Evolutionary conservation across 371 early-diverging fungal genomes (phyloP), one percentile per base, ranked within the genome.

Genomic region (Mucor plumbeus): DNA sequence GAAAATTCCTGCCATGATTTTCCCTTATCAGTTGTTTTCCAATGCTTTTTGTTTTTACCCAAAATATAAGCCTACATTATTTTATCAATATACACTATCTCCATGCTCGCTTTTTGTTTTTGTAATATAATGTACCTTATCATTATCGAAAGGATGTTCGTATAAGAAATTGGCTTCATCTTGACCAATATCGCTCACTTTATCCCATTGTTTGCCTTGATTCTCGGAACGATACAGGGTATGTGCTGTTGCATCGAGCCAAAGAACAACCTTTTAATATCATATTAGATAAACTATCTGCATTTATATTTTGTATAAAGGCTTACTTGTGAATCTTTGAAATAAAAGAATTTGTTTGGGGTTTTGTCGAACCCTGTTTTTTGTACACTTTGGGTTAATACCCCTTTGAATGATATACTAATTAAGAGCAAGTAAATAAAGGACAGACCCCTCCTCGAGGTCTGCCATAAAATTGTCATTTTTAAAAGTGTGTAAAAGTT

Each of bases 191-290:
- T 75, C 85, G 2, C 63, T 48, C 38, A 86, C 73, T 57, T 69
- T 76, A 5, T 67, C 48, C 92, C 92, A 94, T 19, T 79, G 58
- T 60, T 84, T 85, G 64, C 93, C 93, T 72, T 89, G 90, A 59
- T 93, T 79, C 35, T 78, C 79, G 7, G 94, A 92, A 41, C 86
- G 81, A 68, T 76, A 87, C 7, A 92, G 72, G 36, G 65, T 60
- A 62, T 87, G 84, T 31, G 71, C 70, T 33, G 65, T 68, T 9
- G 66, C 61, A 64, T 92, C 92, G 34, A 85, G 81, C 76, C 84
- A 83, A 33, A 92, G 77, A 35, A 90, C 73, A 8, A 85, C 78
- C 90, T 90, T 67, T 6, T 31, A 19, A 40, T 55, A 41, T 43
- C 10, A 11, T 35, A 56, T 21, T 7, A 26, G 26, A 26, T 26